Evolutionary conservation across 441 rosid species (phyloP).

Genomic region (Bruguiera hainesii): DNA sequence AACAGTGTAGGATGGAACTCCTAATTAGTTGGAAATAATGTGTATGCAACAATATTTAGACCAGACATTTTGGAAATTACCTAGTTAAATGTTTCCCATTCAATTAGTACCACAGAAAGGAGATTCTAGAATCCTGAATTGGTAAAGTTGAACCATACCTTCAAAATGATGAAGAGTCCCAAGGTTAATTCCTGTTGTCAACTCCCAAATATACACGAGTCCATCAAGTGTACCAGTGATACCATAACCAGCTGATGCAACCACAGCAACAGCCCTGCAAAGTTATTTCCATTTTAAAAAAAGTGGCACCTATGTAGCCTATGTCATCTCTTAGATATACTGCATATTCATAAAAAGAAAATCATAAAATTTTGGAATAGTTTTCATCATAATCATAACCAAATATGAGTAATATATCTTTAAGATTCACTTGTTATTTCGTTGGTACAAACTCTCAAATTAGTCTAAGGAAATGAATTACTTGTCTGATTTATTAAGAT

Average conservation of each 20-base stretch:
- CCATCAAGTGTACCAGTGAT: constrained; percentile 78
- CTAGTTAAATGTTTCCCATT: no score
- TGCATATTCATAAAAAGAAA: neutral
- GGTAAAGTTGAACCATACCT: constrained; percentile 42
- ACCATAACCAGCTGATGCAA: constrained; percentile 57
- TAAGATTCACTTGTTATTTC: neutral
- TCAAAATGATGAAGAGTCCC: constrained; percentile 62
- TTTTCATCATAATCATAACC: neutral
- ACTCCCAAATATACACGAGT: constrained; percentile 63
- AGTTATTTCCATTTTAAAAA: constrained; percentile 15
- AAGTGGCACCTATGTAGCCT: neutral
- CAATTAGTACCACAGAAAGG: neutral
- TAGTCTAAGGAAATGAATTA: no score
- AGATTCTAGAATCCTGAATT: neutral
- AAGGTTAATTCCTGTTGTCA: constrained; percentile 57
- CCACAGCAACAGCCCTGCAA: constrained; percentile 57
- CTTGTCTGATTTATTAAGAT: no score
- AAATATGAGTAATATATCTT: neutral
- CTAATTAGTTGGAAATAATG: no score
- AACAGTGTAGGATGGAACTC: no score
- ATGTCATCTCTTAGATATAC: constrained; percentile 9
- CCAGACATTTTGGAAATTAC: no score
- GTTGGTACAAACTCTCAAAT: no score
- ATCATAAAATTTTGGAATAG: no score
- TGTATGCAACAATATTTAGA: no score